phyloP scores from a whole-genome alignment of 139 green algal genomes.

The Microglena sp. region DNA sequence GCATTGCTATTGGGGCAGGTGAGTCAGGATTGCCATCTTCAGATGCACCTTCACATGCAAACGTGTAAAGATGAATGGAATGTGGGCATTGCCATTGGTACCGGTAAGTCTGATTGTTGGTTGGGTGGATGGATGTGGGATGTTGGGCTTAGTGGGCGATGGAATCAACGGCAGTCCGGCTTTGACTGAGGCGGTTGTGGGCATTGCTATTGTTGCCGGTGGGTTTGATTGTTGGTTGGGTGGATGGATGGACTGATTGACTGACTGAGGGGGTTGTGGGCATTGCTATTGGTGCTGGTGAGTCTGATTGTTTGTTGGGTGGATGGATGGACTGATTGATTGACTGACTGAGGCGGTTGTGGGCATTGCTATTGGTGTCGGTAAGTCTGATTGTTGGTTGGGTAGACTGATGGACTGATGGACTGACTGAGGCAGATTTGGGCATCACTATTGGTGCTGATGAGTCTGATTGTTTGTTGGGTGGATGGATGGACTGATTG shows the following conservation, averaged over 20 bases:
- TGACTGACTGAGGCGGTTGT: constrained; percentile 85
- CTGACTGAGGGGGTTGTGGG: constrained; percentile 80
- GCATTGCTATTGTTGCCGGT: constrained; percentile 79
- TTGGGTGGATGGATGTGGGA: constrained; percentile 10
- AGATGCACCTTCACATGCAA: too few relatives aligned
- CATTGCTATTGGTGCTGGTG: constrained; percentile 76
- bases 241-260: constrained; percentile 50
- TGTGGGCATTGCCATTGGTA: constrained; percentile 85
- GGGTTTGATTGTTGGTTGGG: background rate
- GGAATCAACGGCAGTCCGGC: constrained; percentile 94
- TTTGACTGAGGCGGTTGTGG: constrained; percentile 82
- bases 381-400: constrained; percentile 2
- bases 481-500: too few relatives aligned
- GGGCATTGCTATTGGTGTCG: constrained; percentile 81
- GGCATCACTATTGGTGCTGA: constrained; percentile 83
- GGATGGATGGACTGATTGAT: too few relatives aligned
- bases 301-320: background rate
- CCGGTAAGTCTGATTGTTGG: constrained; percentile 18
- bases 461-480: background rate
- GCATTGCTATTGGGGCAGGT: constrained; percentile 83
- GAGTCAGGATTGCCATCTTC: too few relatives aligned
- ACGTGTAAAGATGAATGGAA: too few relatives aligned
- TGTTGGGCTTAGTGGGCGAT: too few relatives aligned
- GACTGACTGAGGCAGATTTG: constrained; percentile 76
- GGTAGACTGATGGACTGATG: constrained; percentile 44